phyloP scores from a whole-genome alignment of 441 rosid species.

The Euphorbia schlechtendalii region DNA sequence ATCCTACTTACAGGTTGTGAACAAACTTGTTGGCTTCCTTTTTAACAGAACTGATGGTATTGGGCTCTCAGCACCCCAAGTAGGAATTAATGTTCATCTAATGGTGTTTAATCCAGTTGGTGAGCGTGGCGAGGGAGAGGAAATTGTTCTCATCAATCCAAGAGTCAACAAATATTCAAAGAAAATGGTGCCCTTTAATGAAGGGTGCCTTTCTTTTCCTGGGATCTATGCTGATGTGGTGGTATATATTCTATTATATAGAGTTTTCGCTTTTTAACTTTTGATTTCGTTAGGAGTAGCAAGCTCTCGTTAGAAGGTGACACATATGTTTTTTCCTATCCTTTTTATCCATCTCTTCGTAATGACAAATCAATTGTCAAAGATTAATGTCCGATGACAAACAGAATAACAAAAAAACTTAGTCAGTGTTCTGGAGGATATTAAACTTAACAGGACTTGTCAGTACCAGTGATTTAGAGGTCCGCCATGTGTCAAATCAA shows the following conservation, averaged over 20 bases:
- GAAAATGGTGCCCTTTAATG: slow-evolving; percentile 59
- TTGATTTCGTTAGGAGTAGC: background rate
- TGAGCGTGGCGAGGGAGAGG: slow-evolving; percentile 72
- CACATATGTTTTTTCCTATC: background rate
- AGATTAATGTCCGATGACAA: background rate
- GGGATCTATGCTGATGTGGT: slow-evolving; percentile 74
- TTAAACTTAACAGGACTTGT: background rate
- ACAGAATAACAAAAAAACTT: background rate
- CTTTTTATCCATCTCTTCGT: too few species aligned
- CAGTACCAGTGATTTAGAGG: background rate
- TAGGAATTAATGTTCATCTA: slow-evolving; percentile 78
- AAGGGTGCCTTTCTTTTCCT: slow-evolving; percentile 94
- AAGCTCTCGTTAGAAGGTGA: background rate
- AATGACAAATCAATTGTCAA: background rate
- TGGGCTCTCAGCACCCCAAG: slow-evolving; percentile 98
- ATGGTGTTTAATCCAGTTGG: slow-evolving; percentile 92
- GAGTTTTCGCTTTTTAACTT: background rate
- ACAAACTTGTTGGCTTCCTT: slow-evolving; percentile 34
- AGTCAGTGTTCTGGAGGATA: background rate
- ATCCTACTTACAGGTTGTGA: slow-evolving; percentile 22
- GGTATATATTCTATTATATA: slow-evolving; percentile 32
- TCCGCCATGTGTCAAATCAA: background rate
- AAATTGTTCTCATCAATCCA: slow-evolving; percentile 84
- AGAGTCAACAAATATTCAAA: slow-evolving; percentile 59
- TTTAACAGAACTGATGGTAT: slow-evolving; percentile 81